These are phyloP conservation scores for Boletellus dicymbophilus DNA, from an alignment of 1,284 basidiomycete species.

Conservation along the genomic window DNA sequence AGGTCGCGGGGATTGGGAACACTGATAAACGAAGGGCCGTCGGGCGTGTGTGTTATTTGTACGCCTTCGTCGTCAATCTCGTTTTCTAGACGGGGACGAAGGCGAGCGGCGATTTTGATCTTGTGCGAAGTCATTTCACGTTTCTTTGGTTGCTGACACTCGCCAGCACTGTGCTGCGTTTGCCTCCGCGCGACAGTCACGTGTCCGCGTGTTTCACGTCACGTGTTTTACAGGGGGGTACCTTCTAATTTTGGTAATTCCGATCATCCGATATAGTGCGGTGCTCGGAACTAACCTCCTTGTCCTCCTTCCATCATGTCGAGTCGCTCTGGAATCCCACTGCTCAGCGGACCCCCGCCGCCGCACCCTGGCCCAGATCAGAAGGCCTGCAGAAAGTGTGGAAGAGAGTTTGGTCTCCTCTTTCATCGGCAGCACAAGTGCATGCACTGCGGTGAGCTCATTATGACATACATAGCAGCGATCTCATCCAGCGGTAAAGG, in stretches of 20 bases:
- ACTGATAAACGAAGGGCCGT: slow-evolving; percentile 46
- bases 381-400: slow-evolving; percentile 66
- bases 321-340: slow-evolving; percentile 51
- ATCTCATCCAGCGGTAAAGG: slow-evolving; percentile 42
- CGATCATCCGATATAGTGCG: slow-evolving; percentile 14
- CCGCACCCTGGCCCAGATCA: slow-evolving; percentile 40
- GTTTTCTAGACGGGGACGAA: slow-evolving; percentile 59
- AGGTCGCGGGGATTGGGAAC: slow-evolving; percentile 68
- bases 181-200: neutral
- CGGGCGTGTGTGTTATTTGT: slow-evolving; percentile 46
- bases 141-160: too few relatives aligned
- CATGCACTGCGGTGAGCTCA: slow-evolving; percentile 70
- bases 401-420: slow-evolving; percentile 71
- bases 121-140: slow-evolving; percentile 30
- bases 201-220: neutral
- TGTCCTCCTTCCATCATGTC: slow-evolving; percentile 16
- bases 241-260: slow-evolving; percentile 11
- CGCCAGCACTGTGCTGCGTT: neutral
- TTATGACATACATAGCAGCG: too few relatives aligned
- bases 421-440: slow-evolving; percentile 66
- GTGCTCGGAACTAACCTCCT: neutral
- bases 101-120: slow-evolving; percentile 60
- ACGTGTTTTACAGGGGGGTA: neutral
- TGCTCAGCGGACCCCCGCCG: slow-evolving; percentile 66
- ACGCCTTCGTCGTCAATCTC: slow-evolving; percentile 67